Evolutionary conservation across 2,329 filamentous ascomycete genomes (phyloP), one percentile per base, ranked within the genome.

Genomic region (Lasiodiplodia citricola): DNA sequence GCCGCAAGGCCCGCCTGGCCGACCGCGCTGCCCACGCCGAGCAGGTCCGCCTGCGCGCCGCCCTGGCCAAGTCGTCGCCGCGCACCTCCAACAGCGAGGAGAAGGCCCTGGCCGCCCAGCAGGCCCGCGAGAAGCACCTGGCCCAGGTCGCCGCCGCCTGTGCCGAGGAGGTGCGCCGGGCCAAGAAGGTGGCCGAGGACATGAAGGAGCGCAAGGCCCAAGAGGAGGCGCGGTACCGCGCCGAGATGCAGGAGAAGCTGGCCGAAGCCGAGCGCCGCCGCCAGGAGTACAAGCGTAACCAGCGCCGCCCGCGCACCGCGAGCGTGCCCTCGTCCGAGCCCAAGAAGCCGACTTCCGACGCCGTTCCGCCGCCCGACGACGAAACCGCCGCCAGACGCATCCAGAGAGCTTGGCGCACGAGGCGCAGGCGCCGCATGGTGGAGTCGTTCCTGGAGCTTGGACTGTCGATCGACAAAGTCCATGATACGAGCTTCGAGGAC

Each of bases 11-110:
- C 16, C 87, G 92, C 23, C 85, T 96, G 21, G 92, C 92, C 67
- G 92, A 94, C 78, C 86, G 92, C 68, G 92, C 92, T 35, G 91
- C 91, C 8, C 92, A 96, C 79, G 92, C 91, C 25, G 92, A 96
- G 79, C 93, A 94, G 77, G 92, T 96, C 18, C 90, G 92, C 64
- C 81, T 93, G 70, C 87, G 92, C 44, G 92, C 92, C 54, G 92
- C 92, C 11, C 79, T 92, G 68, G 91, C 89, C 70, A 94, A 93
- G 80, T 89, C 91, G 2, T 85, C 88, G 7, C 87, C 89, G 23
- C 88, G 90, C 72, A 87, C 83, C 38, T 88, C 87, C 2, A 85
- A 89, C 67, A 92, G 90, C 55, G 92, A 95, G 77, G 92, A 94
- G 79, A 86, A 91, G 63, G 91, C 92, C 3, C 81, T 94, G 69